A percentile compares a stretch with the other conserved stretches of the same genome.
phyloP scores from a whole-genome alignment of 2,329 filamentous ascomycete species.

The Claviceps fusiformis region DNA sequence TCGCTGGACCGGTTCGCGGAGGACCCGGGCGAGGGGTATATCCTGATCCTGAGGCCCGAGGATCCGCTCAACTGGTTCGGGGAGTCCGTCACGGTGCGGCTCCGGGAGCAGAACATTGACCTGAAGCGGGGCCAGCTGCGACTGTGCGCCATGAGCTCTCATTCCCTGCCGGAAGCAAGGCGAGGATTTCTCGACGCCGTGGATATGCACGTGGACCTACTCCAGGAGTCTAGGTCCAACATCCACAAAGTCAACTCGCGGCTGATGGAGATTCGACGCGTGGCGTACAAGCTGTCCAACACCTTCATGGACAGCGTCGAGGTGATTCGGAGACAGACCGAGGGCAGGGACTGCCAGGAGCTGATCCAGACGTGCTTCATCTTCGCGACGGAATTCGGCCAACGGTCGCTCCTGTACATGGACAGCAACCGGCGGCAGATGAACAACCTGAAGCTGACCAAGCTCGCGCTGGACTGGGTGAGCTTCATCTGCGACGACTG shows the following conservation, averaged over 20 bases:
- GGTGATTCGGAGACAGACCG: slow-evolving; percentile 75
- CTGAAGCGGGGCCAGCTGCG: slow-evolving; percentile 77
- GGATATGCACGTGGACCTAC: slow-evolving; percentile 72
- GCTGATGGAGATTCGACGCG: slow-evolving; percentile 86
- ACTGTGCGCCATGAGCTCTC: slow-evolving; percentile 77
- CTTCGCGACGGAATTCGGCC: slow-evolving; percentile 97
- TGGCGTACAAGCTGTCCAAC: slow-evolving; percentile 91
- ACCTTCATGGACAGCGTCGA: slow-evolving; percentile 98
- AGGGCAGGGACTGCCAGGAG: slow-evolving; percentile 78
- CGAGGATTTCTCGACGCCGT: slow-evolving; percentile 63
- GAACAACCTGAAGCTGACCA: slow-evolving; percentile 92
- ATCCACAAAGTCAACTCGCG: slow-evolving; percentile 83
- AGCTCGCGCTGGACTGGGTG: slow-evolving; percentile 90
- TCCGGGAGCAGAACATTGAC: slow-evolving; percentile 69
- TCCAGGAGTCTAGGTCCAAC: slow-evolving; percentile 87
- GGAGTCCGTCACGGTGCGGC: slow-evolving; percentile 53
- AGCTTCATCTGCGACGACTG: slow-evolving; percentile 98
- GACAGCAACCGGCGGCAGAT: slow-evolving; percentile 89
- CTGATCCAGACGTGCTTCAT: slow-evolving; percentile 96
- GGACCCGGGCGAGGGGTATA: slow-evolving; percentile 65
- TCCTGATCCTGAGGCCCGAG: slow-evolving; percentile 75
- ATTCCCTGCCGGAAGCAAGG: slow-evolving; percentile 66
- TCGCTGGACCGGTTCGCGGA: slow-evolving; percentile 45
- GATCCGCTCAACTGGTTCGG: slow-evolving; percentile 70
- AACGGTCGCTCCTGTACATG: slow-evolving; percentile 88